These are phyloP conservation scores for Cadophora sp. DNA, from an alignment of 2,329 filamentous ascomycete species.

Conservation along the genomic window DNA sequence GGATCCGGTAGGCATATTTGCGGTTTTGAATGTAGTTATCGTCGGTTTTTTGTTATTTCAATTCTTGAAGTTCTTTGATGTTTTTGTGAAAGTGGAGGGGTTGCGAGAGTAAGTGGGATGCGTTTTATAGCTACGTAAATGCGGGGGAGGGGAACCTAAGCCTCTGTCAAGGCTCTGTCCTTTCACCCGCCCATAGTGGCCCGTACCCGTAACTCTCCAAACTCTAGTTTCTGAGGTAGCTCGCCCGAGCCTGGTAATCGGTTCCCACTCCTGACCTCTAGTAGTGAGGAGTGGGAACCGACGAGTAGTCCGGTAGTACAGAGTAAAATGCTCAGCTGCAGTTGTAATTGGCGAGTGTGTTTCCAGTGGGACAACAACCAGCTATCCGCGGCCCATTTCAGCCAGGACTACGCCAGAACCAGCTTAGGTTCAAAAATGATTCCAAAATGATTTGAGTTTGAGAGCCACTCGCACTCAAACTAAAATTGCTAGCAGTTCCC, in stretches of 20 bases:
- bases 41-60: background rate
- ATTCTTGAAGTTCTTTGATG: background rate
- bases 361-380: background rate
- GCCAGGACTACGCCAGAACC: background rate
- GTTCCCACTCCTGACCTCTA: no score
- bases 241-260: background rate
- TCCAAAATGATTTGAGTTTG: background rate
- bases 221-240: background rate
- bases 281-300: no score
- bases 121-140: background rate
- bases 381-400: background rate
- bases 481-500: no score
- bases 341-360: background rate
- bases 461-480: background rate
- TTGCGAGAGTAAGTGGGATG: slow-evolving; percentile 1
- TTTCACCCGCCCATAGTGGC: slow-evolving; percentile 15
- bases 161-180: background rate
- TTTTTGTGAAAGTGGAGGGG: background rate
- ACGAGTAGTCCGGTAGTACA: no score
- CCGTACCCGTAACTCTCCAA: background rate
- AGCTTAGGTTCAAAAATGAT: background rate
- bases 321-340: background rate
- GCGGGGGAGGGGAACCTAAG: slow-evolving; percentile 1
- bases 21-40: slow-evolving; percentile 2
- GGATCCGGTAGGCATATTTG: slow-evolving; percentile 21